Percentiles rank a stretch among this genome's conserved stretches.
Conservation (phyloP, 352 stramenopile species). For the Porosira glacialis region DNA sequence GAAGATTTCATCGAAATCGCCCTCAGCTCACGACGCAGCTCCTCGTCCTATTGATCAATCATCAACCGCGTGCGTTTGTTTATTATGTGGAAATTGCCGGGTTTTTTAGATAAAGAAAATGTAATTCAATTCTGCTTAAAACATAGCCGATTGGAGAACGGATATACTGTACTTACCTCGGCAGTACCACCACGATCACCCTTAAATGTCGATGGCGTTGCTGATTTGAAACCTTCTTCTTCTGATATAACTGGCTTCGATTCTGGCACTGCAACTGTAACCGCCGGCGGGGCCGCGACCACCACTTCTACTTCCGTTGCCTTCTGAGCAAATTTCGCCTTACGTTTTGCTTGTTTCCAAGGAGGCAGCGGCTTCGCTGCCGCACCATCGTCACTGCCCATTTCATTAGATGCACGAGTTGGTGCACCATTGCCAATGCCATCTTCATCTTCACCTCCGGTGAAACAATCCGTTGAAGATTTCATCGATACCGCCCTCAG, state of each 20-base stretch:
- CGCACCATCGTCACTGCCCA: not conserved
- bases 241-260: conserved; percentile 1
- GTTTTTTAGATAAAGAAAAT: too few species aligned
- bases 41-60: too few species aligned
- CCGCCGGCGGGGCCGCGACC: not conserved
- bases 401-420: conserved; percentile 5
- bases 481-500: conserved; percentile 49
- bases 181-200: conserved; percentile 39
- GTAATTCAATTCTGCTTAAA: too few species aligned
- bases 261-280: not conserved
- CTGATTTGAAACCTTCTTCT: conserved; percentile 29
- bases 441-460: conserved; percentile 29
- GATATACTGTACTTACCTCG: too few species aligned
- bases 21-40: conserved; percentile 51
- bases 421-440: not conserved
- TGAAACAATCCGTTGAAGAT: conserved; percentile 46
- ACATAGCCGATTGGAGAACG: too few species aligned
- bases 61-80: too few species aligned
- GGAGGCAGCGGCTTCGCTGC: conserved; percentile 28
- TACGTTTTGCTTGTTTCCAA: conserved; percentile 28
- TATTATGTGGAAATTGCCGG: too few species aligned
- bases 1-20: conserved; percentile 53
- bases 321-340: not conserved
- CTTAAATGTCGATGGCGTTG: conserved; percentile 35
- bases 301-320: conserved; percentile 12